Evolutionary conservation across 2,329 filamentous ascomycete genomes (phyloP).

Genomic region (Diaporthe caulivora): DNA sequence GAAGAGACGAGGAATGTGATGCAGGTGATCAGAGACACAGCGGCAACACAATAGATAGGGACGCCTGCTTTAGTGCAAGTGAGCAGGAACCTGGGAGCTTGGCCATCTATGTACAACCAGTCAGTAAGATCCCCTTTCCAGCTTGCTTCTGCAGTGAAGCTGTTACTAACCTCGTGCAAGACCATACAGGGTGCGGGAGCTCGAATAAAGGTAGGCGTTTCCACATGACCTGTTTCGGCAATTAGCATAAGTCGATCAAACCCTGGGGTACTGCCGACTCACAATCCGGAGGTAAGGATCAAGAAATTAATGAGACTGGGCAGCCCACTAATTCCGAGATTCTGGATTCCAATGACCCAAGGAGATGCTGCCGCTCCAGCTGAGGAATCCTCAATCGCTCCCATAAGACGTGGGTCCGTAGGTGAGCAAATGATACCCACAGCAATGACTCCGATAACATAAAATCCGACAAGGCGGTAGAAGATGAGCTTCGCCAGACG

Average conservation of each 20-base stretch:
- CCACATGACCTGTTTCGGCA: not conserved
- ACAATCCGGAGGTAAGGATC: constrained; percentile 59
- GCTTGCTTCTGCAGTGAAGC: not conserved
- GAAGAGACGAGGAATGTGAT: constrained; percentile 50
- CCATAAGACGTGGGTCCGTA: constrained; percentile 47
- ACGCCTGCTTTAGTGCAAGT: constrained; percentile 56
- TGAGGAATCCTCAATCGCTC: constrained; percentile 41
- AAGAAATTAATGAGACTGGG: constrained; percentile 77
- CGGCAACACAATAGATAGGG: constrained; percentile 49
- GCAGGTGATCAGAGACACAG: constrained; percentile 46
- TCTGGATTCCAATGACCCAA: constrained; percentile 70
- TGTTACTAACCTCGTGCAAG: constrained; percentile 6
- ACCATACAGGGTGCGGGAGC: constrained; percentile 11
- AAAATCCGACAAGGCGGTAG: constrained; percentile 49
- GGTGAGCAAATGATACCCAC: constrained; percentile 51
- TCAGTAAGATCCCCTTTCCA: not conserved
- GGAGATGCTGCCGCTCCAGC: constrained; percentile 47
- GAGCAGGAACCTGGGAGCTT: constrained; percentile 55
- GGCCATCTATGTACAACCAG: constrained; percentile 50
- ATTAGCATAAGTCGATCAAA: not conserved
- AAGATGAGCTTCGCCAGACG: constrained; percentile 44
- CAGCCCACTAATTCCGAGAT: constrained; percentile 70
- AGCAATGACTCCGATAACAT: constrained; percentile 46
- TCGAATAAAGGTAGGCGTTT: constrained; percentile 21
- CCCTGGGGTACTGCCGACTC: not conserved